Evolutionary conservation across 2,329 filamentous ascomycete genomes (phyloP).

Genomic region (Neonectria punicea): DNA sequence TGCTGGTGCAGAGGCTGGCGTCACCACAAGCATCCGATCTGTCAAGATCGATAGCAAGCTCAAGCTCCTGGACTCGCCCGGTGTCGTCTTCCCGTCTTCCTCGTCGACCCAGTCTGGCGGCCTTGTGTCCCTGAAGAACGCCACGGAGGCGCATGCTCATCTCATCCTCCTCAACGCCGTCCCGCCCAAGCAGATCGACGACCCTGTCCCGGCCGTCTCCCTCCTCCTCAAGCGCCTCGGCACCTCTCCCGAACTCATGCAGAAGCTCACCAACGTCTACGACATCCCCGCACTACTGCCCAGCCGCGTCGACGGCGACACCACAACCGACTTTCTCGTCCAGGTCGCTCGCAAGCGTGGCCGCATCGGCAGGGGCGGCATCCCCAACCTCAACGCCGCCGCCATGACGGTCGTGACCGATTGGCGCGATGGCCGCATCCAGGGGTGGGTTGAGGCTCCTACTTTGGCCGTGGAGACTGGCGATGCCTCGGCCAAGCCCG

Average conservation of each 20-base stretch:
- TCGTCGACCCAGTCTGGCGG: constrained; percentile 50
- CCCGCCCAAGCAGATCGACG: constrained; percentile 92
- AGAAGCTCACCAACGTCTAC: constrained; percentile 86
- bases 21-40: constrained; percentile 87
- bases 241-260: constrained; percentile 75
- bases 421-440: constrained; percentile 94
- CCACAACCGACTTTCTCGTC: constrained; percentile 89
- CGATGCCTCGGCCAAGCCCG: constrained; percentile 45
- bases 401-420: constrained; percentile 96
- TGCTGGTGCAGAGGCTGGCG: constrained; percentile 89
- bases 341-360: constrained; percentile 96
- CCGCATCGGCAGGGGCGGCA: constrained; percentile 85
- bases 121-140: constrained; percentile 66
- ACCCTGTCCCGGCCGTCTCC: constrained; percentile 87
- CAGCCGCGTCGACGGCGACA: constrained; percentile 73
- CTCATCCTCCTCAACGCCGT: constrained; percentile 91
- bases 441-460: constrained; percentile 88
- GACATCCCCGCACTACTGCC: constrained; percentile 82
- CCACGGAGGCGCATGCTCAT: constrained; percentile 80
- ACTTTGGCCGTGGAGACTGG: constrained; percentile 64
- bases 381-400: constrained; percentile 88
- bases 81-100: constrained; percentile 89
- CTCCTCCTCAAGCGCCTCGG: constrained; percentile 86
- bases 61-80: constrained; percentile 91
- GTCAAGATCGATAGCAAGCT: constrained; percentile 97